phyloP scores from a whole-genome alignment of 176 grass and related monocot genomes.

The Saccharum officinarum region DNA sequence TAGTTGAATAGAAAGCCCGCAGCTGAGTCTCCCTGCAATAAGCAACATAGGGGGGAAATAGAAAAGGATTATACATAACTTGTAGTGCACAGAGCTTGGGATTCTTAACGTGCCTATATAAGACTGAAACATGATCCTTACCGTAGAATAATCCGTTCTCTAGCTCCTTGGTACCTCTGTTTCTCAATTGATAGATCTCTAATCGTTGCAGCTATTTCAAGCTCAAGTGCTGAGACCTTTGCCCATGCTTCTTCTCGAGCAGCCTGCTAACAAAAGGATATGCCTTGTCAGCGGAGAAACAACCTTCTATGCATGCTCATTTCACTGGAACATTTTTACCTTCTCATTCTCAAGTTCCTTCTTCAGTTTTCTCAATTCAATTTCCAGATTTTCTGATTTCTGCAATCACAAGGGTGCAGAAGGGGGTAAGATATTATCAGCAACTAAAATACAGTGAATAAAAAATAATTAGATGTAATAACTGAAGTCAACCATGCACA shows the following conservation, averaged over 20 bases:
- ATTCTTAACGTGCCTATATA: constrained; percentile 3
- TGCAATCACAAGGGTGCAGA: constrained; percentile 44
- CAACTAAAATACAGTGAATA: background rate
- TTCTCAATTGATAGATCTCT: constrained; percentile 88
- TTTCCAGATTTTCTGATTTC: constrained; percentile 81
- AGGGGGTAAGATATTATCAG: background rate
- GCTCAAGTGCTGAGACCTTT: constrained; percentile 87
- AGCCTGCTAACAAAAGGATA: constrained; percentile 76
- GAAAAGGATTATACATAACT: constrained; percentile 5
- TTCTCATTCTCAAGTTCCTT: constrained; percentile 93
- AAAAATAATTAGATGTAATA: constrained; percentile 28
- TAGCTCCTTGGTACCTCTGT: constrained; percentile 96
- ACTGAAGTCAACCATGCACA: constrained; percentile 19
- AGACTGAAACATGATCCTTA: constrained; percentile 46
- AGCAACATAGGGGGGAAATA: constrained; percentile 19
- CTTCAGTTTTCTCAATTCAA: constrained; percentile 68
- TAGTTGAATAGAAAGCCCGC: constrained; percentile 94
- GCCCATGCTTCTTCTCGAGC: constrained; percentile 96
- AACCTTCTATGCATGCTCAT: constrained; percentile 19
- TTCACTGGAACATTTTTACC: constrained; percentile 66
- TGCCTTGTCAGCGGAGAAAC: constrained; percentile 45
- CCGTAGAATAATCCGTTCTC: constrained; percentile 90
- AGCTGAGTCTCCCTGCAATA: constrained; percentile 90
- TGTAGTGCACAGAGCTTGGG: constrained; percentile 27
- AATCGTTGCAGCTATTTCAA: constrained; percentile 93